Percentiles rank a stretch among this genome's conserved stretches.
Conservation (phyloP, 495 filamentous ascomycete genomes). For the Talaromyces nanjingensis region DNA sequence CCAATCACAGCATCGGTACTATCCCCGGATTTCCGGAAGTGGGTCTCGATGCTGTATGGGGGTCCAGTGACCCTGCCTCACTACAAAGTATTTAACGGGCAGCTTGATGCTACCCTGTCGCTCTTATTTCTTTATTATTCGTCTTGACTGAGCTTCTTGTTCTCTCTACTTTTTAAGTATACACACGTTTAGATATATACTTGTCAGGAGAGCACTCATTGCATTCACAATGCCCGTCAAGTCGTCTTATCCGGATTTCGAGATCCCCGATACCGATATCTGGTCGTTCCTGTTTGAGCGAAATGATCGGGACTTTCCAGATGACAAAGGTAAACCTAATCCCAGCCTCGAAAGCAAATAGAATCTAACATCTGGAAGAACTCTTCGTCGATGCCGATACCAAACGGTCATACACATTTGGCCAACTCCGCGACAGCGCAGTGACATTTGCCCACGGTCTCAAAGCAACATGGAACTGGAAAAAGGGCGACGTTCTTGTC, state of each 20-base stretch:
- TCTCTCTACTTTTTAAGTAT: neutral
- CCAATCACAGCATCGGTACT: neutral
- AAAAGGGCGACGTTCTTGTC: conserved; percentile 63
- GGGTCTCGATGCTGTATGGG: neutral
- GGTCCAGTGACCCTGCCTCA: neutral
- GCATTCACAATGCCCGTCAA: conserved; percentile 29
- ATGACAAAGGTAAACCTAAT: conserved; percentile 24
- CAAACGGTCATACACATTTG: conserved; percentile 60
- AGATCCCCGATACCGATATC: conserved; percentile 49
- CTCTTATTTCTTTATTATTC: neutral
- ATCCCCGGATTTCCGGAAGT: neutral
- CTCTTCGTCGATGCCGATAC: conserved; percentile 66
- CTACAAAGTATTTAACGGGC: neutral
- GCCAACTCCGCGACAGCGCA: conserved; percentile 49
- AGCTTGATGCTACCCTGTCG: neutral
- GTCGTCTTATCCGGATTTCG: conserved; percentile 29
- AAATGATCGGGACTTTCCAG: conserved; percentile 49
- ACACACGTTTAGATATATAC: neutral
- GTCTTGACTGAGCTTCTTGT: neutral
- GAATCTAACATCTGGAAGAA: conserved; percentile 32
- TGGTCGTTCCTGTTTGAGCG: conserved; percentile 69
- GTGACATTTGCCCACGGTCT: conserved; percentile 68
- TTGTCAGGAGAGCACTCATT: neutral
- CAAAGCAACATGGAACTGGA: conserved; percentile 60
- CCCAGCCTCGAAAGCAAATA: no score